Evolutionary conservation across 345 rosid species (phyloP).

Genomic region (Pugionium cornutum): DNA sequence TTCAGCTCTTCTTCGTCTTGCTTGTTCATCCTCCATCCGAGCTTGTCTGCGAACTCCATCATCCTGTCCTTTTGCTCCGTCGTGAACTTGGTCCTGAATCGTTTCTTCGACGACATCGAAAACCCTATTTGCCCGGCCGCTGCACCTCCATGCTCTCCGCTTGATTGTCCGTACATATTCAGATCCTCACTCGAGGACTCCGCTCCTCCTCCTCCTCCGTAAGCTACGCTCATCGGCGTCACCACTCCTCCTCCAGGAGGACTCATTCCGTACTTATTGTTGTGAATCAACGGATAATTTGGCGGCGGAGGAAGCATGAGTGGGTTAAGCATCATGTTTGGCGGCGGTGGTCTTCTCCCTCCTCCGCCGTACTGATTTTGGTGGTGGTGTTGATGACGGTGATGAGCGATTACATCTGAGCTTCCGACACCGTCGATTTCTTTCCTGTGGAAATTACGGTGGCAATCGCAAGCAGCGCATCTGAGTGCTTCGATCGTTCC

Average conservation of each 20-base stretch:
- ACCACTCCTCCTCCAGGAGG: slow-evolving; percentile 55
- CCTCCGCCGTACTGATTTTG: slow-evolving; percentile 26
- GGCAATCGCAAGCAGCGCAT: slow-evolving; percentile 95
- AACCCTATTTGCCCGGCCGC: slow-evolving; percentile 47
- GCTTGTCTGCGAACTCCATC: slow-evolving; percentile 74
- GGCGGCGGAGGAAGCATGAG: slow-evolving; percentile 56
- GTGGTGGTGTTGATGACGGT: slow-evolving; percentile 18
- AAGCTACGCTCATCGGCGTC: slow-evolving; percentile 72
- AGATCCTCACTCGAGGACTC: slow-evolving; percentile 86
- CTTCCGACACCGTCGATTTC: slow-evolving; percentile 50
- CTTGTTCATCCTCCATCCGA: slow-evolving; percentile 77
- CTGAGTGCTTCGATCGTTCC: slow-evolving; percentile 76
- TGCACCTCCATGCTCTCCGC: slow-evolving; percentile 37
- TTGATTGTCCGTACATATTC: slow-evolving; percentile 51
- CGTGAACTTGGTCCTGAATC: slow-evolving; percentile 66
- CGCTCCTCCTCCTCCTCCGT: slow-evolving; percentile 49
- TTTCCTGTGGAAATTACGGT: slow-evolving; percentile 91
- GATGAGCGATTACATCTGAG: slow-evolving; percentile 21
- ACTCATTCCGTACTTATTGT: slow-evolving; percentile 46
- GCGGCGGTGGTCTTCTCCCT: slow-evolving; percentile 37
- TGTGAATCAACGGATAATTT: slow-evolving; percentile 34
- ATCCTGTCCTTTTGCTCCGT: slow-evolving; percentile 74
- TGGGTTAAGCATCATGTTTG: slow-evolving; percentile 41
- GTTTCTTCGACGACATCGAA: slow-evolving; percentile 56
- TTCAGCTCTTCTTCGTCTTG: slow-evolving; percentile 69